Base-by-base conservation (phyloP, 192 early-diverging fungal genomes). In the Entomortierella chlamydospora region DNA sequence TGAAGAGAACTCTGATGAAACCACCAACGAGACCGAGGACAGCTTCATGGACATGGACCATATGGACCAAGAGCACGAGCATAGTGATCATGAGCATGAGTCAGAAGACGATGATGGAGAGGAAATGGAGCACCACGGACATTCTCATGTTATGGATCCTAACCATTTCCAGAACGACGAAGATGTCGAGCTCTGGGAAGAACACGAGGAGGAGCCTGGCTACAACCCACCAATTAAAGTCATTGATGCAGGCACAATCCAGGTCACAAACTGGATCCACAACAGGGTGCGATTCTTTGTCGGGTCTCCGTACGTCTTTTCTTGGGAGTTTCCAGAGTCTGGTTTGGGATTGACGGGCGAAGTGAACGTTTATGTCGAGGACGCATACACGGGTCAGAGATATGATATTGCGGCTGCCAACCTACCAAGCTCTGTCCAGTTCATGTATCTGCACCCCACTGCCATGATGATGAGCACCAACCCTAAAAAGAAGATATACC, bases 241-340 rank as follows among this genome's bases (percentile, higher is more conserved):
- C 20, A 15, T 42, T 2, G 65, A 77, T 17, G 66, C 65, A 41
- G 73, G 73, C 10, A 57, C 30, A 30, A 49, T 77, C 55, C 37
- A 63, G 15, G 52, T 77, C 47, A 69, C 73, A 12, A 58, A 42
- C 0, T 77, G 73, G 73, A 59, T 64, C 66, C 53, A 63, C 4
- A 69, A 69, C 39, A 77, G 69, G 37, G 56, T 41, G 1, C 74
- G 74, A 3, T 70, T 78, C 30, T 70, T 60, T 64, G 61, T 78
- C 10, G 74, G 74, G 0, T 67, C 74, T n/a, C 74, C 74, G 2
- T 78, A 78, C n/a, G 67, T 78, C 34, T 30, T 78, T 49, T 66
- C 61, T 20, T 78, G 74, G 67, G 45, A 57, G 4, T 64, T 70
- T 30, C 74, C 74, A 33, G 23, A 49, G 13, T 39, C 50, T 4